phyloP scores from a whole-genome alignment of 2,329 filamentous ascomycete species.

The Neopestalotiopsis sp. region DNA sequence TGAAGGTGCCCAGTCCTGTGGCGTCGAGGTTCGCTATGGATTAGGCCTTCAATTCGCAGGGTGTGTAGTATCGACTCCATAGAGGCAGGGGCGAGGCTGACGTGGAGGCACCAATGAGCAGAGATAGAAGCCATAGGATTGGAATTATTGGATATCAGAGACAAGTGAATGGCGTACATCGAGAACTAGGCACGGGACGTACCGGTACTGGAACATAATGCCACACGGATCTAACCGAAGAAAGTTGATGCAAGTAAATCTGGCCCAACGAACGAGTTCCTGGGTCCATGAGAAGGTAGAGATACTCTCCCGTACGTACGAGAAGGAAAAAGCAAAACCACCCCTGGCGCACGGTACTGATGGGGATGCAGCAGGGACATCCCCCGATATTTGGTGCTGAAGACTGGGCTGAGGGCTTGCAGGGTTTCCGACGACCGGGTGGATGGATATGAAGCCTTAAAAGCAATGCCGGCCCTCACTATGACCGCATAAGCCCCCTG shows the following conservation, averaged over 20 bases:
- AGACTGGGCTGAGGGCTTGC: background rate
- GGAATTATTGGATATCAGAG: background rate
- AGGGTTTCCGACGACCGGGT: background rate
- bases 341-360: background rate
- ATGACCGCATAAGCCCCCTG: background rate
- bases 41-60: background rate
- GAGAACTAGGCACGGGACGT: constrained; percentile 11
- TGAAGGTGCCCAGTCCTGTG: background rate
- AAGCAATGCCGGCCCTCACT: background rate
- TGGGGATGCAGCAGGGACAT: background rate
- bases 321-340: constrained; percentile 7
- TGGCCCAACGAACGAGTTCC: background rate
- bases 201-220: background rate
- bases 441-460: background rate
- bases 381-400: background rate
- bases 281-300: background rate
- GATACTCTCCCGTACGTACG: background rate
- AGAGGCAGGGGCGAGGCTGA: background rate
- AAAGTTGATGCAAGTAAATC: background rate
- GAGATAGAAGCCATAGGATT: background rate
- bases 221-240: background rate
- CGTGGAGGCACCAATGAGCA: background rate
- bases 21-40: constrained; percentile 3
- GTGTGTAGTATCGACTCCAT: constrained; percentile 13
- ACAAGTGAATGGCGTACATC: background rate